phyloP scores from a whole-genome alignment of 2,329 filamentous ascomycete species.

The Claviceps sp. region DNA sequence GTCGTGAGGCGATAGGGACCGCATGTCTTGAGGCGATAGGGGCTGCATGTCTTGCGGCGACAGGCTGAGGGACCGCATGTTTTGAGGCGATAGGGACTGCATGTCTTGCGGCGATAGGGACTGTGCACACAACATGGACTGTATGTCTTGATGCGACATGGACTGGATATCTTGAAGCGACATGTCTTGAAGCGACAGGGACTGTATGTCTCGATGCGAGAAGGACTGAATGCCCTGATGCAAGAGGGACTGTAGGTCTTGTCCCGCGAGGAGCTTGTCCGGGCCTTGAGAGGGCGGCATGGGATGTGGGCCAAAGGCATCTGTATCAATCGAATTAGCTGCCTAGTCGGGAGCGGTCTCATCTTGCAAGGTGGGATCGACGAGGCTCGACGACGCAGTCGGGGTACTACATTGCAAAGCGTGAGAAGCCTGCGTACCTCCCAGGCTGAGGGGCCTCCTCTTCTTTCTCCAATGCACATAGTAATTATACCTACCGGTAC shows the following conservation, averaged over 20 bases:
- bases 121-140: too few species aligned
- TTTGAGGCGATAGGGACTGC: too few species aligned
- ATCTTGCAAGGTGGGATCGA: constrained; percentile 4
- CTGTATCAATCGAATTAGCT: constrained; percentile 2
- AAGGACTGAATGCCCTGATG: not conserved
- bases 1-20: too few species aligned
- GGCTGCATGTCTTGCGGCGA: too few species aligned
- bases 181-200: too few species aligned
- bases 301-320: constrained; percentile 2
- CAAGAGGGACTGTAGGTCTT: not conserved
- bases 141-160: too few species aligned
- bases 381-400: constrained; percentile 3
- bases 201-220: too few species aligned
- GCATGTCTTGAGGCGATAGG: too few species aligned
- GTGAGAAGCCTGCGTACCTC: not conserved
- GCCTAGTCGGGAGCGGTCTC: constrained; percentile 1
- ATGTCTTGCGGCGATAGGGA: too few species aligned
- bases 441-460: not conserved
- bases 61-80: too few species aligned
- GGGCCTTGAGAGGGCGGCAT: constrained; percentile 1
- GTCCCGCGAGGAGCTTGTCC: not conserved
- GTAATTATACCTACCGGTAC: not conserved
- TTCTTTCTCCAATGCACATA: constrained; percentile 1
- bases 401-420: constrained; percentile 4
- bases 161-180: too few species aligned